Percentiles rank a stretch among this genome's conserved stretches.
These are phyloP conservation scores for Plasmodium gonderi DNA, from an alignment of 169 alveolate genomes.

Conservation along the genomic window DNA sequence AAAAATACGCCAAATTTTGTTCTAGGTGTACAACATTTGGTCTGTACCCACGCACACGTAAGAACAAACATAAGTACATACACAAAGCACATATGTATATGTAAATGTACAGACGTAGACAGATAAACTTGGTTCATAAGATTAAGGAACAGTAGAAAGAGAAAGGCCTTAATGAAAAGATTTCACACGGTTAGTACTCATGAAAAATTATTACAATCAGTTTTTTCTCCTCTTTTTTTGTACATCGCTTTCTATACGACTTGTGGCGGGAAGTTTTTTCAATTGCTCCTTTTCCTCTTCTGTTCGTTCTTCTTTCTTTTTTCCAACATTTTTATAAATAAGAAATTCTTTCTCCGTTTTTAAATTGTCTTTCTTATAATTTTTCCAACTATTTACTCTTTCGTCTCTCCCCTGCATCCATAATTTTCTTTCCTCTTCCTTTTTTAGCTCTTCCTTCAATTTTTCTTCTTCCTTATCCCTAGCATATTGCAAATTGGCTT, in stretches of 20 bases:
- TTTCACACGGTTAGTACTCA: not conserved
- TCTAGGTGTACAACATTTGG: not conserved
- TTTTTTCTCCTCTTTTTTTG: constrained; percentile 45
- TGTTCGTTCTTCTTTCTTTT: constrained; percentile 81
- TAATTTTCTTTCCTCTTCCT: constrained; percentile 79
- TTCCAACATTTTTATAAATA: constrained; percentile 76
- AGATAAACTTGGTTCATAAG: not conserved
- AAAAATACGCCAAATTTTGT: not conserved
- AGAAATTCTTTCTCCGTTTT: constrained; percentile 79
- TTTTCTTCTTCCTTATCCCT: constrained; percentile 74
- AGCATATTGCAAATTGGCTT: constrained; percentile 85
- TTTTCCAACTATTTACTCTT: constrained; percentile 84
- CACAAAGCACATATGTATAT: not conserved
- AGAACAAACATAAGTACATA: too few relatives aligned
- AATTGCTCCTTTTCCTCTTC: constrained; percentile 62
- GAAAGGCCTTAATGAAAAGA: not conserved
- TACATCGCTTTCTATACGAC: not conserved
- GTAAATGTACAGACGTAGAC: not conserved
- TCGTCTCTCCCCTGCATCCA: constrained; percentile 84
- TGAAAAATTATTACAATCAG: too few relatives aligned
- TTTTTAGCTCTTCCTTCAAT: constrained; percentile 75
- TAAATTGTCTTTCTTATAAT: constrained; percentile 78
- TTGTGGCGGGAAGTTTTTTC: constrained; percentile 34
- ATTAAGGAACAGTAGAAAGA: not conserved
- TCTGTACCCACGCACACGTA: not conserved